These are phyloP conservation scores for Cutaneotrichosporon cyanovorans DNA, from an alignment of 1,284 basidiomycete genomes.

Conservation along the genomic window DNA sequence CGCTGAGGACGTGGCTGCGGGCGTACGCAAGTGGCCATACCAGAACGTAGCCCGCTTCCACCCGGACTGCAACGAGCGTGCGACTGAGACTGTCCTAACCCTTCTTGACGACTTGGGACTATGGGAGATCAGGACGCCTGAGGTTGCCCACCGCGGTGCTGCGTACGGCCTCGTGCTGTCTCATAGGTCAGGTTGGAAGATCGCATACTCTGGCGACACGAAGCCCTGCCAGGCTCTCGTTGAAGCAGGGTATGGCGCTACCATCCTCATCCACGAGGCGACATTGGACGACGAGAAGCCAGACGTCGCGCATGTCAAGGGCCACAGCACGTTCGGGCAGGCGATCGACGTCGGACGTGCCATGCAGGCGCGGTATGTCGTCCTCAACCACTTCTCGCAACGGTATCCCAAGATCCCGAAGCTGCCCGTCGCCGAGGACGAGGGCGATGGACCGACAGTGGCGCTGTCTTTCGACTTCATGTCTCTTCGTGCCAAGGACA, in stretches of 20 bases:
- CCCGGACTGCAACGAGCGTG: neutral
- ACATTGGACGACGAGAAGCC: conserved; percentile 74
- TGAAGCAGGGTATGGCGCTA: conserved; percentile 59
- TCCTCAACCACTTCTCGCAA: conserved; percentile 92
- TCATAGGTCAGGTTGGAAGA: conserved; percentile 67
- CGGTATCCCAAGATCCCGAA: conserved; percentile 82
- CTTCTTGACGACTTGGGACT: conserved; percentile 27
- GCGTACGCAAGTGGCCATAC: conserved; percentile 22
- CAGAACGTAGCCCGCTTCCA: conserved; percentile 8
- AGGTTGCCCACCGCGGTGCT: conserved; percentile 62
- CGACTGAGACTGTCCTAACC: neutral
- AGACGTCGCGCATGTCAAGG: conserved; percentile 65
- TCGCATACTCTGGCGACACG: conserved; percentile 82
- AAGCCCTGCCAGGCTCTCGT: conserved; percentile 65
- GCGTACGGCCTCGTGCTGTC: conserved; percentile 65
- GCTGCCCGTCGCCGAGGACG: conserved; percentile 19
- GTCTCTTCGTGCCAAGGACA: conserved; percentile 61
- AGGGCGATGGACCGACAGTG: conserved; percentile 45
- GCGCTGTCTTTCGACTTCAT: conserved; percentile 76
- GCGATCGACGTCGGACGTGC: conserved; percentile 70
- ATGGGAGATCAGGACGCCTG: conserved; percentile 54
- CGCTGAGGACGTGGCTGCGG: conserved; percentile 14
- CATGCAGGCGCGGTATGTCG: conserved; percentile 72
- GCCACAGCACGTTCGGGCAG: conserved; percentile 82
- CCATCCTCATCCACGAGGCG: conserved; percentile 87